Conservation (phyloP, 345 rosid genomes). For the Gossypium turneri region DNA sequence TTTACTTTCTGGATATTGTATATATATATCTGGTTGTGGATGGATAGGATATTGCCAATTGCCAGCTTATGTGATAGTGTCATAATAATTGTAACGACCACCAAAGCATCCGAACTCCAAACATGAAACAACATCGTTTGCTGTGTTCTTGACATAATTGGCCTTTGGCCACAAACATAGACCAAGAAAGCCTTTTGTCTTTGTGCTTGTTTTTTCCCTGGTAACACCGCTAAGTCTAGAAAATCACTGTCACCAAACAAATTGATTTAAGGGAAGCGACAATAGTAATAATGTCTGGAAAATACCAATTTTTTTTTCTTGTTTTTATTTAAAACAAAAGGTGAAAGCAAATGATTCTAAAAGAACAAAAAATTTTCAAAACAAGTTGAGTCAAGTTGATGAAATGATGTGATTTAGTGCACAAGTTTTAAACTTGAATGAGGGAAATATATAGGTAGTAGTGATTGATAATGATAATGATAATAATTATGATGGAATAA, state of each 20-base stretch:
- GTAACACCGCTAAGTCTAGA: background rate
- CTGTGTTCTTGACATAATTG: background rate
- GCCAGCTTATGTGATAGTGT: background rate
- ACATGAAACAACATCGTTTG: background rate
- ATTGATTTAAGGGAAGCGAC: background rate
- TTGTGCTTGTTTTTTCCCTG: background rate
- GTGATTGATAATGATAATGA: too few relatives aligned
- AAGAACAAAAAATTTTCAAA: too few relatives aligned
- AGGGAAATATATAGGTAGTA: too few relatives aligned
- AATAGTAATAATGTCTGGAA: too few relatives aligned
- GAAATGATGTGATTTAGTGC: too few relatives aligned
- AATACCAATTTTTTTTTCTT: too few relatives aligned
- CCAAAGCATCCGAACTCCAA: background rate
- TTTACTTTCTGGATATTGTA: background rate
- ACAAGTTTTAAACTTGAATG: too few relatives aligned
- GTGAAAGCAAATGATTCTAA: too few relatives aligned
- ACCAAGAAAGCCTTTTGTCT: background rate
- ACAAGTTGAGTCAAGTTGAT: too few relatives aligned
- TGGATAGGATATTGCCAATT: background rate
- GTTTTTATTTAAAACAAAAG: too few relatives aligned
- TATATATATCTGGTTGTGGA: slow-evolving; percentile 17
- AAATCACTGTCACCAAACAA: background rate
- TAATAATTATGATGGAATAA: too few relatives aligned
- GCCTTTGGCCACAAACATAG: background rate
- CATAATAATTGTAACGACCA: background rate